These are phyloP conservation scores for Handroanthus guayacan DNA, from an alignment of 257 asterid genomes.

Conservation along the genomic window DNA sequence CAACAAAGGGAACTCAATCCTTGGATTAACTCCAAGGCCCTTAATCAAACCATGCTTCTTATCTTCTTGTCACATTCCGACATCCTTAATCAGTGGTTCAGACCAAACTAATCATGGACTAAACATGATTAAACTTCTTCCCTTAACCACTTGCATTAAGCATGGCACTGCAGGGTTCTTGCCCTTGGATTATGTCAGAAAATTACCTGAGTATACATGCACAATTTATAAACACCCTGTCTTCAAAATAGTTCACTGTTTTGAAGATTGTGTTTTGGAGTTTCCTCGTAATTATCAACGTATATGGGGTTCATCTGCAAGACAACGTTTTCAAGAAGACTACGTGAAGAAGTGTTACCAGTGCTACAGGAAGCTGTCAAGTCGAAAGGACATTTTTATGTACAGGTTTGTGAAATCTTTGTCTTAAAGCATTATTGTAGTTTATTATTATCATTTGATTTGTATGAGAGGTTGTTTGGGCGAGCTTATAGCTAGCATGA, in stretches of 20 bases:
- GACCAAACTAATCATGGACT: not conserved
- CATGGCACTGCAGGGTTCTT: constrained; percentile 42
- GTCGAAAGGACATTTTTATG: constrained; percentile 10
- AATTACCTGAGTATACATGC: constrained; percentile 36
- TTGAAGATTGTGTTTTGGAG: constrained; percentile 38
- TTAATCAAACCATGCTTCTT: constrained; percentile 11
- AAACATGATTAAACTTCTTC: not conserved
- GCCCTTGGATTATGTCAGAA: constrained; percentile 28
- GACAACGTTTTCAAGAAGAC: not conserved
- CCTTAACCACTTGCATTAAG: constrained; percentile 36
- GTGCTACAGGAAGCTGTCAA: constrained; percentile 18
- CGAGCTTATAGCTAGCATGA: no score
- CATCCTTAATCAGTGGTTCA: not conserved
- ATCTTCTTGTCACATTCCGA: not conserved
- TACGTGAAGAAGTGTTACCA: constrained; percentile 31
- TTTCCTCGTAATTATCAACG: constrained; percentile 32
- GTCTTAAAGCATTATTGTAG: no score
- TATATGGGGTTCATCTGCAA: not conserved
- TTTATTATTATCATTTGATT: no score
- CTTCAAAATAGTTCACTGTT: constrained; percentile 36
- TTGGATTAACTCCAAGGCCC: not conserved
- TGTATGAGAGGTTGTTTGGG: no score
- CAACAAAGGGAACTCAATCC: not conserved
- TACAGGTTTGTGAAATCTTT: constrained; percentile 34
- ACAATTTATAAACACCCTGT: not conserved